Evolutionary conservation across 352 stramenopile genomes (phyloP), one percentile per base, ranked within the genome.

Genomic region (Bremia lactucae): DNA sequence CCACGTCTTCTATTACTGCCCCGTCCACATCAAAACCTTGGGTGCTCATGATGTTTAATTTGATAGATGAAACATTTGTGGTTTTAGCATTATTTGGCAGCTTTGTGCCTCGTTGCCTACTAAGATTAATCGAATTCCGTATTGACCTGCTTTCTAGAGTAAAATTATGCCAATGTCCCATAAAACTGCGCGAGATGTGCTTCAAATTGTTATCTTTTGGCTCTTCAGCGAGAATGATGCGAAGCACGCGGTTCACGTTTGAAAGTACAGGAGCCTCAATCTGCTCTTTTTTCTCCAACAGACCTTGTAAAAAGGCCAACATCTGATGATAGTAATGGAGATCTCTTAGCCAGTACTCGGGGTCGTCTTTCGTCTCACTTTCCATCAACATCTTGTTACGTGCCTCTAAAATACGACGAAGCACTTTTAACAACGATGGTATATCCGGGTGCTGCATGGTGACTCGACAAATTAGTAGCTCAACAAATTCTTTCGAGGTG

Each of bases 131-230:
- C 1, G 55, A 57, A 15, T 55, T 61, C 6, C 59, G 55, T 4
- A 57, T 68, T 13, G 48, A 36, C 18, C 49, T 50, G 14, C 46
- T 77, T 38, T 81, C 71, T 3, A 88, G 43, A 1, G 73, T 87
- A 15, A 74, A 79, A 26, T 89, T 89, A 18, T 83, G 66, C 76
- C 76, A 89, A n/a, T 73, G 63, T 29, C 77, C 71, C 47, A 85
- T 73, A 16, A 89, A 83, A 11, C 59, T 83, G 23, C 66, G 61
- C 2, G 72, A 76, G 48, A 73, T 58, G 7, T 59, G 61, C 36
- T 68, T 61, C 39, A 67, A 42, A 36, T 77, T 50, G 2, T 59
- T 55, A 33, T 82, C 73, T 14, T 72, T 72, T 2, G 59, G 59
- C 8, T 66, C 57, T 55, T 88, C 73, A 6, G 71, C 53, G 36